Evolutionary conservation across 768 basidiomycete genomes (phyloP).

Genomic region (Rubroboletus satanas): DNA sequence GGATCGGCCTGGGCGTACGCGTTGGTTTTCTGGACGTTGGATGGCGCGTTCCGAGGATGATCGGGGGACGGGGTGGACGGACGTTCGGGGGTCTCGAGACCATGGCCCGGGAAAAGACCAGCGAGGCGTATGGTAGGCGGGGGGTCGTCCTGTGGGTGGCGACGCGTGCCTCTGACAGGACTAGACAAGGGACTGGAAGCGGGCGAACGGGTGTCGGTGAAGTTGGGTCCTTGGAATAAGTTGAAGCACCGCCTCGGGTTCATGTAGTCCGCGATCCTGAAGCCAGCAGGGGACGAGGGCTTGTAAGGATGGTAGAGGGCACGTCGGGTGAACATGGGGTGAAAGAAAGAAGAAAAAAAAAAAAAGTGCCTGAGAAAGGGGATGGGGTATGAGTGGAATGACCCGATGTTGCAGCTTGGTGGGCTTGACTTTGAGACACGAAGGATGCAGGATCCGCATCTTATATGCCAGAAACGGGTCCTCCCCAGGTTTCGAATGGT

Average conservation of each 20-base stretch:
- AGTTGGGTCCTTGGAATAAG: constrained; percentile 11
- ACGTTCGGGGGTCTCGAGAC: neutral
- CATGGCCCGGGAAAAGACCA: neutral
- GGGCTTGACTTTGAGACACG: neutral
- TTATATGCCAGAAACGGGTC: constrained; percentile 17
- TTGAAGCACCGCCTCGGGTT: constrained; percentile 20
- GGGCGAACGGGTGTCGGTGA: constrained; percentile 11
- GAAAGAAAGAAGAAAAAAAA: neutral
- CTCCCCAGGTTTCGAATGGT: neutral
- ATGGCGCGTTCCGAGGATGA: neutral
- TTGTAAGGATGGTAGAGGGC: constrained; percentile 15
- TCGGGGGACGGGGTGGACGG: neutral
- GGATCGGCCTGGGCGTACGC: neutral
- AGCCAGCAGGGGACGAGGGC: constrained; percentile 23
- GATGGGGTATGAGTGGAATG: neutral
- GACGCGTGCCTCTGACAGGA: constrained; percentile 3
- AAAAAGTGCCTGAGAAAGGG: neutral
- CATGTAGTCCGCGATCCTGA: constrained; percentile 22
- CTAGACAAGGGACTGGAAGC: constrained; percentile 16
- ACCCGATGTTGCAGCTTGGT: neutral
- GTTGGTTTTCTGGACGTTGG: neutral
- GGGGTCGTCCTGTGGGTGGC: constrained; percentile 3
- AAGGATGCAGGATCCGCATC: neutral
- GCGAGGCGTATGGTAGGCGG: constrained; percentile 8
- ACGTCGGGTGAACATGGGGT: constrained; percentile 19